A percentile compares a stretch with the other conserved stretches of the same genome.
phyloP scores from a whole-genome alignment of 257 asterid species.

The Paraleonurus japonicus region DNA sequence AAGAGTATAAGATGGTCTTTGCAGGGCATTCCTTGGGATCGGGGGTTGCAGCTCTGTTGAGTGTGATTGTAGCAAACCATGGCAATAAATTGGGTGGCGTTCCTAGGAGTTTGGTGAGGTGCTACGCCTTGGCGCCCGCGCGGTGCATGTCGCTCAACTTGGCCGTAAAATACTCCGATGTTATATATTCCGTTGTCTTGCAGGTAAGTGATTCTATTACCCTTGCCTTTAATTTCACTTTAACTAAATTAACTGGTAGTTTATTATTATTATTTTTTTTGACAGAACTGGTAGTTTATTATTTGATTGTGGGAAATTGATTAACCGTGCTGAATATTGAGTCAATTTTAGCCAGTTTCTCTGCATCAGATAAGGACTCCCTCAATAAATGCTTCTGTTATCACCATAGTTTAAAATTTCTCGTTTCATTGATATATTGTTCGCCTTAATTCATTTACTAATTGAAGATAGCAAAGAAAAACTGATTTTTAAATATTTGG shows the following conservation, averaged over 20 bases:
- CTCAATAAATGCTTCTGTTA: not conserved
- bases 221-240: not conserved
- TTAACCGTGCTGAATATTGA: not conserved
- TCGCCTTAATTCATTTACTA: not conserved
- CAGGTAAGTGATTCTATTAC: conserved; percentile 54
- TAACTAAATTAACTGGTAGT: not conserved
- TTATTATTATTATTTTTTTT: too few species aligned
- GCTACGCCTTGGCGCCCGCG: conserved; percentile 92
- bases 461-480: not conserved
- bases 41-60: conserved; percentile 77
- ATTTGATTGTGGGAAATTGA: not conserved
- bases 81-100: conserved; percentile 68
- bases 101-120: conserved; percentile 61
- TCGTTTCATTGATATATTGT: not conserved
- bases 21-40: conserved; percentile 96
- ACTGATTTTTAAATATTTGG: not conserved
- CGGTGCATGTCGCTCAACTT: conserved; percentile 94
- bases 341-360: not conserved
- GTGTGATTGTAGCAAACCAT: conserved; percentile 75
- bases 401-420: not conserved
- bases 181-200: conserved; percentile 71
- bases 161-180: conserved; percentile 92
- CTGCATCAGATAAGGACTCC: not conserved
- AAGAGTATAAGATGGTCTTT: conserved; percentile 69
- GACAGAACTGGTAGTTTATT: not conserved